A percentile compares a stretch with the other conserved stretches of the same genome.
Evolutionary conservation across 257 asterid genomes (phyloP).

Genomic region (Solanum piurae): DNA sequence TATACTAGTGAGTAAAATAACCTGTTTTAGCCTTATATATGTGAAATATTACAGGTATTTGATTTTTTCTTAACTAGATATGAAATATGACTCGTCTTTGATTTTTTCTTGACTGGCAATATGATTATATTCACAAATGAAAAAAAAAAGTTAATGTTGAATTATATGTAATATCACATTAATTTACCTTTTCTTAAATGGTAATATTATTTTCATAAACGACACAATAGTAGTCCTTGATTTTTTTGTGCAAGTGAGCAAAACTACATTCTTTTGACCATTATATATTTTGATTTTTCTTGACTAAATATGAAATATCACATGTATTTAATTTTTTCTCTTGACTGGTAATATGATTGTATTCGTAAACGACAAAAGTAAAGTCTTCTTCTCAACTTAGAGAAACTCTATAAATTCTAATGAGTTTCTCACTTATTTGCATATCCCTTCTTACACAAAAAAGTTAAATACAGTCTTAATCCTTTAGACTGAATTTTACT

Average conservation of each 20-base stretch:
- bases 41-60: too few relatives aligned
- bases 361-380: too few relatives aligned
- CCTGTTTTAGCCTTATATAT: too few relatives aligned
- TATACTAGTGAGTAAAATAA: background rate
- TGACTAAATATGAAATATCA: background rate
- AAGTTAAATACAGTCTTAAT: background rate
- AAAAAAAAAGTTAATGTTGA: too few relatives aligned
- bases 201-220: background rate
- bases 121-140: too few relatives aligned
- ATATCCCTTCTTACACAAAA: background rate
- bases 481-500: background rate
- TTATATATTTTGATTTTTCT: background rate
- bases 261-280: background rate
- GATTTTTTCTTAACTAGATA: too few relatives aligned
- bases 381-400: background rate
- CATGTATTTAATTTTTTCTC: background rate
- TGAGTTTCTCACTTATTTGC: background rate
- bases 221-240: background rate
- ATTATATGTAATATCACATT: background rate
- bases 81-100: too few relatives aligned
- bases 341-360: background rate
- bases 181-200: background rate
- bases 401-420: background rate
- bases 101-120: too few relatives aligned
- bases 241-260: background rate